A percentile compares a stretch with the other conserved stretches of the same genome.
phyloP scores from a whole-genome alignment of 225 moss, liverwort and hornwort species.

The Takakia lepidozioides region DNA sequence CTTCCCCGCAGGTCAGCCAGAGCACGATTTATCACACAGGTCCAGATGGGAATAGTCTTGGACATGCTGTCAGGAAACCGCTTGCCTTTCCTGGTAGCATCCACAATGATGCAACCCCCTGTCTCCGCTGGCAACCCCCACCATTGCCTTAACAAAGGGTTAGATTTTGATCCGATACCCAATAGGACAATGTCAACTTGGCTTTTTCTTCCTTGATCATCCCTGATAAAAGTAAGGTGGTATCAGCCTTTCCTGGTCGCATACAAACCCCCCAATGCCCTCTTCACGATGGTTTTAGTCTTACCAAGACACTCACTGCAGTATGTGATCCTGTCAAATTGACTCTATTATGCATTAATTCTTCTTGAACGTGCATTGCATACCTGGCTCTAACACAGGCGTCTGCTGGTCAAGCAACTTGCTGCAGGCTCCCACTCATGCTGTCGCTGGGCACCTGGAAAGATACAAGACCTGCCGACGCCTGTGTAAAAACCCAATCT shows the following conservation, averaged over 20 bases:
- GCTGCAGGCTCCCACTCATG: slow-evolving; percentile 16
- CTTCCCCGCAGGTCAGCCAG: slow-evolving; percentile 38
- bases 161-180: too few species aligned
- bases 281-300: too few species aligned
- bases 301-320: too few species aligned
- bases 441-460: slow-evolving; percentile 16
- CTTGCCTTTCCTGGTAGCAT: slow-evolving; percentile 97
- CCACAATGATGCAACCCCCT: slow-evolving; percentile 87
- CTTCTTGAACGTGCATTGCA: slow-evolving; percentile 1
- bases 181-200: too few species aligned
- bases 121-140: slow-evolving; percentile 82
- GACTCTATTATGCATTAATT: slow-evolving; percentile 1
- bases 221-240: too few species aligned
- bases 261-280: too few species aligned
- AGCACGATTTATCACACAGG: slow-evolving; percentile 82
- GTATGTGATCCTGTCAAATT: too few species aligned
- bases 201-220: too few species aligned
- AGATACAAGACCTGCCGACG: slow-evolving; percentile 33
- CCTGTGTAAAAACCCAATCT: slow-evolving; percentile 23
- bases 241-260: too few species aligned
- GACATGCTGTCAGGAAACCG: slow-evolving; percentile 97
- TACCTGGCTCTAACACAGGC: slow-evolving; percentile 47
- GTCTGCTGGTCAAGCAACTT: slow-evolving; percentile 23
- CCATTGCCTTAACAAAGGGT: too few species aligned
- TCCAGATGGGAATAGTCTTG: slow-evolving; percentile 93